Conservation (phyloP, 306 rosid genomes). For the Malus sylvestris region DNA sequence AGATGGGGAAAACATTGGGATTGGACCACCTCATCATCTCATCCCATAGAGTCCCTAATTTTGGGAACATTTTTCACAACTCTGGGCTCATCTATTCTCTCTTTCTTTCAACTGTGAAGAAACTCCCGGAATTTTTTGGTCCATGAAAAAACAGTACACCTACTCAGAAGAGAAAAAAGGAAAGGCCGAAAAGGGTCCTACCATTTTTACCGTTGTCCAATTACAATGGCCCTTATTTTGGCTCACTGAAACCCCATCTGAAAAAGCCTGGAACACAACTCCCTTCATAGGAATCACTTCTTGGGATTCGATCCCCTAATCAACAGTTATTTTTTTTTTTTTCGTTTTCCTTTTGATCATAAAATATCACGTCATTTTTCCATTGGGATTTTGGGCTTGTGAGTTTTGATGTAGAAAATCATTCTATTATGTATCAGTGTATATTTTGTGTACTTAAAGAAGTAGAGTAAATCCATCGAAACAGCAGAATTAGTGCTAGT, state of each 20-base stretch:
- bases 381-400: not conserved
- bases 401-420: not conserved
- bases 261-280: constrained; percentile 60
- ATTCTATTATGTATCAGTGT: too few species aligned
- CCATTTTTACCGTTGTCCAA: not conserved
- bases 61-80: constrained; percentile 36
- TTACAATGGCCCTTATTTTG: not conserved
- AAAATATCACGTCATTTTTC: not conserved
- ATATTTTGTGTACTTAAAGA: constrained; percentile 6
- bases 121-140: not conserved
- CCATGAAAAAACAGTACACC: not conserved
- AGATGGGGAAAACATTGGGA: constrained; percentile 33
- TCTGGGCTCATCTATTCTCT: constrained; percentile 32
- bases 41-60: constrained; percentile 45
- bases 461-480: not conserved
- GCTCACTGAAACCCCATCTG: constrained; percentile 40
- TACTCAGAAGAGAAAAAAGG: not conserved
- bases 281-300: constrained; percentile 42
- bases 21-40: constrained; percentile 89
- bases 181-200: not conserved
- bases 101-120: not conserved
- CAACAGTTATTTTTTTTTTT: constrained; percentile 4
- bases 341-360: not conserved
- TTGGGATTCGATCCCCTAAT: constrained; percentile 45
- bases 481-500: not conserved